Percentiles rank a stretch among this genome's conserved stretches.
Evolutionary conservation across 352 stramenopile genomes (phyloP).

Genomic region (Pythium oligandrum): DNA sequence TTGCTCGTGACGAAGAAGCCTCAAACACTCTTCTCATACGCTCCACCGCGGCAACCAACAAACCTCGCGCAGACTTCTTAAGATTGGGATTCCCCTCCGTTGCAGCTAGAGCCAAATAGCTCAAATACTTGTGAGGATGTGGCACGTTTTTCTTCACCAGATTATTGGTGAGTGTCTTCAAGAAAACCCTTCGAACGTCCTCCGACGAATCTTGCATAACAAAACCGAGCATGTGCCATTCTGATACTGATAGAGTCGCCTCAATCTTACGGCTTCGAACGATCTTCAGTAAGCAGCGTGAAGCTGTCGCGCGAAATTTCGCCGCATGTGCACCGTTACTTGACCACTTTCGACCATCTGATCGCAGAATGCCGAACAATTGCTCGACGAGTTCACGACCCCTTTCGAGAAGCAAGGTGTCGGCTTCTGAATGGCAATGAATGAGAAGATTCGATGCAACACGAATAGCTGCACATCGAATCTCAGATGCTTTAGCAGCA

Average conservation of each 20-base stretch:
- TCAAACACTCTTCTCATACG: conserved; percentile 79
- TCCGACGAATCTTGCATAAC: conserved; percentile 71
- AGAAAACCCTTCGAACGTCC: conserved; percentile 61
- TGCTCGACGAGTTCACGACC: conserved; percentile 37
- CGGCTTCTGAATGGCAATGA: conserved; percentile 23
- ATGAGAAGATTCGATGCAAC: conserved; percentile 58
- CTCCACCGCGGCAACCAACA: conserved; percentile 56
- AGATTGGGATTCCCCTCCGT: conserved; percentile 40
- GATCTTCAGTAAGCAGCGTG: conserved; percentile 58
- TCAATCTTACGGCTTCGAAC: conserved; percentile 56
- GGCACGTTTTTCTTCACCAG: conserved; percentile 58
- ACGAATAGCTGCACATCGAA: conserved; percentile 56
- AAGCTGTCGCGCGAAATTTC: conserved; percentile 45
- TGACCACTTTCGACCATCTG: conserved; percentile 43
- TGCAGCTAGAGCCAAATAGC: conserved; percentile 62
- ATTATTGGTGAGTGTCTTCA: conserved; percentile 71
- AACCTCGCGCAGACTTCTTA: conserved; percentile 47
- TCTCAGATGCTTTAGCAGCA: conserved; percentile 28
- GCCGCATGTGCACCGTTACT: conserved; percentile 29
- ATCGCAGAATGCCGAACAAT: conserved; percentile 59
- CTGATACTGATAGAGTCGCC: conserved; percentile 32
- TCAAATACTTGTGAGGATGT: conserved; percentile 79
- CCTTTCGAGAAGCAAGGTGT: conserved; percentile 14
- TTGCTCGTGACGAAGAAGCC: conserved; percentile 21
- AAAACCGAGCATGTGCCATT: conserved; percentile 81